Base-by-base conservation (phyloP, 2,329 filamentous ascomycete species). In the Fusarium staphyleae region DNA sequence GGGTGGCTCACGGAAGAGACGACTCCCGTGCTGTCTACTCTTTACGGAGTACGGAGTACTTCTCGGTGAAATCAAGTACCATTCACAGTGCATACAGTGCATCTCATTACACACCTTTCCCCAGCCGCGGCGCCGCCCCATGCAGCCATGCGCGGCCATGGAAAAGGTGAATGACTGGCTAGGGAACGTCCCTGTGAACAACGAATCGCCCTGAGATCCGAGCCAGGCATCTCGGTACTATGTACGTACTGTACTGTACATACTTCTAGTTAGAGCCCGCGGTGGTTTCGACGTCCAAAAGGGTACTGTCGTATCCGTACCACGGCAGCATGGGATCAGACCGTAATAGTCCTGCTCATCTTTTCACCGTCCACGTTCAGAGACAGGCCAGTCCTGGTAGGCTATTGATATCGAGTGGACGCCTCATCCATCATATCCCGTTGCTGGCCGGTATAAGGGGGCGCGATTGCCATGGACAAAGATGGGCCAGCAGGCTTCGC, bases 341-440 rank as follows among this genome's bases (percentile, higher is more conserved):
- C 29, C 51, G 63, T 58, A 62, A 53, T 49, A 53, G 60, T 63
- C 65, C 63, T 68, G 52, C 53, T 66, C 62, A 66, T 68, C 62
- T 66, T 32, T 52, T 8, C 8, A 24, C 5, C 28, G 47, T 56
- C 53, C 55, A 48, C 51, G 54, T 43, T 52, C 48, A 15, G 34
- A 64, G 45, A 51, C 55, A 62, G 55, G 64, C 52, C 60, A 56
- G 53, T 58, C 63, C 63, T 49, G 48, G 63, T 63, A 58, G 59
- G 39, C 57, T 19, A 45, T 53, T 30, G 50, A 52, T 65, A 55
- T 41, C 55, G 56, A 57, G 60, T 66, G 58, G 63, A 66, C 63
- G 63, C 63, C 63, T 65, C 63, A 43, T 54, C 42, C 63, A 43
- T 54, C 40, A 41, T 45, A 43, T 57, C 53, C 49, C 51, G 39